phyloP scores from a whole-genome alignment of 345 rosid genomes.

The Citrus inodora region DNA sequence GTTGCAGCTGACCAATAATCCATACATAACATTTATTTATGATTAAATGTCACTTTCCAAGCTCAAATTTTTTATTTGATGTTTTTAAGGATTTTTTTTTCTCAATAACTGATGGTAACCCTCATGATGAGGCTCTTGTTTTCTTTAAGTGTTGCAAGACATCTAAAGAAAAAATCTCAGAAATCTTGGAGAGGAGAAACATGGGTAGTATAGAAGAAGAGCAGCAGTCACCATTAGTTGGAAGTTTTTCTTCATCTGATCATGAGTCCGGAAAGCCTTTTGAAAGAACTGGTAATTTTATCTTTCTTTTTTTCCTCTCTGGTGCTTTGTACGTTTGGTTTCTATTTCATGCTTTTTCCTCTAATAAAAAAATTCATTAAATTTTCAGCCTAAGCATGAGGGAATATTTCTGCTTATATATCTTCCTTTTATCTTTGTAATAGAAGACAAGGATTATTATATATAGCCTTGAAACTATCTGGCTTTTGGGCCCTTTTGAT shows the following conservation, averaged over 20 bases:
- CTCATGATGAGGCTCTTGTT: not conserved
- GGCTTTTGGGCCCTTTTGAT: not conserved
- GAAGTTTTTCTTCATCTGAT: slow-evolving; percentile 8
- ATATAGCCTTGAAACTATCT: not conserved
- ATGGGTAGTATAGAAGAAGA: slow-evolving; percentile 19
- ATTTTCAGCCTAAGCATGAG: not conserved
- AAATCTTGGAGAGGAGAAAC: not conserved
- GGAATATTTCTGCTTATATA: not conserved
- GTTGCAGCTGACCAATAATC: too few species aligned
- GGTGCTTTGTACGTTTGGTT: not conserved
- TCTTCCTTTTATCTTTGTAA: not conserved
- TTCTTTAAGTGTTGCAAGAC: not conserved
- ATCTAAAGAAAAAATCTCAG: not conserved
- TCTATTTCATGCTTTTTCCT: not conserved
- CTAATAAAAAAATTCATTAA: not conserved
- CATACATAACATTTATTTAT: too few species aligned
- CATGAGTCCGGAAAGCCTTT: slow-evolving; percentile 7
- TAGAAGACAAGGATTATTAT: not conserved
- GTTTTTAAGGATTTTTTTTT: not conserved
- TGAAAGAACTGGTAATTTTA: slow-evolving; percentile 36
- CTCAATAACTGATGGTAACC: not conserved
- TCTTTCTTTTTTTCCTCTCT: not conserved
- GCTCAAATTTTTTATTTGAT: not conserved
- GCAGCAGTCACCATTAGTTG: slow-evolving; percentile 19
- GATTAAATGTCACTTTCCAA: not conserved